Evolutionary conservation across 73 alveolate genomes (phyloP), one percentile per base, ranked within the genome.

Genomic region (Paramecium sonneborni): DNA sequence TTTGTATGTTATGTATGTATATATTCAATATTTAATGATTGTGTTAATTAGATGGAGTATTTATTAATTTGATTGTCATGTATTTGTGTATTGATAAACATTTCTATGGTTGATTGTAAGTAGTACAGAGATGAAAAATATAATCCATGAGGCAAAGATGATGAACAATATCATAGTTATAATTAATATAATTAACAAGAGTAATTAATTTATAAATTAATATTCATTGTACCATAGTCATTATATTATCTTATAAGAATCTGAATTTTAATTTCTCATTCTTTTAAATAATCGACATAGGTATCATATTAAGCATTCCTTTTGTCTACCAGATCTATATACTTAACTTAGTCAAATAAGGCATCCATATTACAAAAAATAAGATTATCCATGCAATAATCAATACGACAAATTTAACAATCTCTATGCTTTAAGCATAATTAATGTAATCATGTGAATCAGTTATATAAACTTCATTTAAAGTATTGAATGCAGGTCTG

Each of bases 221-320:
- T 85, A 55, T 24, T 86, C 93, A 86, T 67, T 86, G 21, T n/a
- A 86, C 93, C 68, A 76, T 76, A 37, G 52, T 23, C 18, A 86
- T 34, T 34, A 86, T 86, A 58, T 62, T 76, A 32, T 76, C 93
- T 57, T 57, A 35, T 62, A 62, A 67, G 76, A 86, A 86, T 18
- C 58, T 76, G 39, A n/a, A 76, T 57, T 86, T 86, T 23, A 86
- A 88, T 32, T 86, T 86, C 9, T 62, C 48, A 58, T 86, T 76
- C 39, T 67, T 86, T 32, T 72, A 62, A 30, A 86, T 58, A 41
- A 86, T 57, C 8, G 57, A 52, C 93, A 86, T 86, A 34, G 93
- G 93, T 3, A 86, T 86, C 93, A 86, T 86, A 86, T 86, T 86
- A 0, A 86, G 72, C 93, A 86, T 86, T 5, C 93, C 93, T 35